These are phyloP conservation scores for Leccinellum luteum DNA, from an alignment of 768 basidiomycete genomes.

Conservation along the genomic window DNA sequence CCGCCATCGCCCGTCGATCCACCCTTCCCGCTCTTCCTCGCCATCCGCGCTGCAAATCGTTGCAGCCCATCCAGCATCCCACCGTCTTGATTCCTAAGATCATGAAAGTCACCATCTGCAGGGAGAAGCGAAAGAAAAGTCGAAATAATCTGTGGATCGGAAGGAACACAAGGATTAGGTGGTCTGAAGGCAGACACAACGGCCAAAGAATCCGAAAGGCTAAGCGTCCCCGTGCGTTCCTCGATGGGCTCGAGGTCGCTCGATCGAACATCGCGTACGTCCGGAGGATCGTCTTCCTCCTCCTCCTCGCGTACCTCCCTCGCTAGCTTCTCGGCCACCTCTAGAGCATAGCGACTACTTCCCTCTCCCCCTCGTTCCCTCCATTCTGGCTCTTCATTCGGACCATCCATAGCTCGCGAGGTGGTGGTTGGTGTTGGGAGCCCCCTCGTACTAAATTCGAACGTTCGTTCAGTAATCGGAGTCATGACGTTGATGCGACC, in stretches of 20 bases:
- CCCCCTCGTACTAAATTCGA: conserved; percentile 70
- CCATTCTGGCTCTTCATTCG: conserved; percentile 17
- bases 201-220: conserved; percentile 61
- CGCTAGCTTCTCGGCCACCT: conserved; percentile 58
- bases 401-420: conserved; percentile 44
- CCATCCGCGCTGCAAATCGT: conserved; percentile 56
- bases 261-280: conserved; percentile 9
- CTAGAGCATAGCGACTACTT: conserved; percentile 42
- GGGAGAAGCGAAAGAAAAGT: conserved; percentile 63
- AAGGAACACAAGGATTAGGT: conserved; percentile 88
- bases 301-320: conserved; percentile 39
- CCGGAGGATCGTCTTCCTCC: conserved; percentile 13
- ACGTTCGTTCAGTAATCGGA: conserved; percentile 93
- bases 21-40: conserved; percentile 33
- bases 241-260: conserved; percentile 38
- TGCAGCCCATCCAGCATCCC: conserved; percentile 68
- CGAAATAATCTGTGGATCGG: conserved; percentile 61
- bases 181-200: conserved; percentile 65
- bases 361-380: conserved; percentile 30
- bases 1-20: conserved; percentile 35
- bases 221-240: conserved; percentile 62
- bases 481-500: conserved; percentile 93
- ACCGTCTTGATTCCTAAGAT: conserved; percentile 53
- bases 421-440: conserved; percentile 40
- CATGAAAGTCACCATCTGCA: conserved; percentile 58